Evolutionary conservation across 768 basidiomycete genomes (phyloP).

Genomic region (Porphyrellus cyaneotinctus): DNA sequence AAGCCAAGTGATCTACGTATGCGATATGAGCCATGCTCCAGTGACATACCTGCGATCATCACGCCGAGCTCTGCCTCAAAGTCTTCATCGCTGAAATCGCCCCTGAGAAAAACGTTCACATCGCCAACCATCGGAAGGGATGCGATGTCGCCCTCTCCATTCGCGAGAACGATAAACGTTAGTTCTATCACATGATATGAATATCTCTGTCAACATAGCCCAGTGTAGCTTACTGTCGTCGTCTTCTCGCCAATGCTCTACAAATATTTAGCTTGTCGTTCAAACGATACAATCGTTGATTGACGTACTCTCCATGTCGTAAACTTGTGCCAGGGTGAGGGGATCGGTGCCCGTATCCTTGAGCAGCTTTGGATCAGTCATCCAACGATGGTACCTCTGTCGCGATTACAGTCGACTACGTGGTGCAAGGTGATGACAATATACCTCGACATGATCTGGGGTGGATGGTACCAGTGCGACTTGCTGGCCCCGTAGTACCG

Average conservation of each 20-base stretch:
- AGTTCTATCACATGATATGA: constrained; percentile 48
- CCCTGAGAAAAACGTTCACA: constrained; percentile 85
- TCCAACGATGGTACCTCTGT: constrained; percentile 87
- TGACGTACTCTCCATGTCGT: constrained; percentile 79
- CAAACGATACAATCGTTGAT: neutral
- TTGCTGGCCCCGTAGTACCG: constrained; percentile 56
- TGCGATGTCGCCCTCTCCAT: constrained; percentile 27
- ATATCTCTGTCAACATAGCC: neutral
- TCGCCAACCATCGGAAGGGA: constrained; percentile 79
- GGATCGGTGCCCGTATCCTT: constrained; percentile 83
- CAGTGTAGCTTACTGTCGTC: constrained; percentile 57
- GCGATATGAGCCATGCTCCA: neutral
- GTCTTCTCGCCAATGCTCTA: constrained; percentile 84
- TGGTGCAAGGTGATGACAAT: neutral
- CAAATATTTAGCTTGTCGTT: neutral
- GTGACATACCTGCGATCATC: constrained; percentile 79
- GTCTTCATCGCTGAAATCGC: constrained; percentile 37
- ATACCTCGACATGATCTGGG: constrained; percentile 44
- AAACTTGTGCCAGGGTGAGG: constrained; percentile 74
- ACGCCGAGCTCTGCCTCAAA: constrained; percentile 84
- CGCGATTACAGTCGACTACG: neutral
- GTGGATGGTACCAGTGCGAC: constrained; percentile 82
- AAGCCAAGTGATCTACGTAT: neutral
- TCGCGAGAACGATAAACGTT: constrained; percentile 82
- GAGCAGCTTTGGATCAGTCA: constrained; percentile 69